Conservation (phyloP, 306 rosid species). For the Gillenia trifoliata region DNA sequence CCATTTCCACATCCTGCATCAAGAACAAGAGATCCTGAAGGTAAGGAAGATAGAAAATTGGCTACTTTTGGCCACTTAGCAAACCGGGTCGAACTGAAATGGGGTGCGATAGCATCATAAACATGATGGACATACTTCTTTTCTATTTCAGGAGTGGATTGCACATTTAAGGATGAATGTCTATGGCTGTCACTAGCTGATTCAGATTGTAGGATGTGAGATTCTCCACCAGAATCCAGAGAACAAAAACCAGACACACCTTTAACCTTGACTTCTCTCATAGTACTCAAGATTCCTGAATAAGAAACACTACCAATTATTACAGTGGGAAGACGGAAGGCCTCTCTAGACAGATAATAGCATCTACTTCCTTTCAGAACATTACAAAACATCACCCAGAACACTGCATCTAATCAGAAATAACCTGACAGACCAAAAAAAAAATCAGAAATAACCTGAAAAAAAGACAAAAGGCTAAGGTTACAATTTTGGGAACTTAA, state of each 20-base stretch:
- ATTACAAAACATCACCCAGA: slow-evolving; percentile 28
- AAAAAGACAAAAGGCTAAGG: not conserved
- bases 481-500: not conserved
- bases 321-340: slow-evolving; percentile 23
- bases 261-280: slow-evolving; percentile 54
- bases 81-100: slow-evolving; percentile 80
- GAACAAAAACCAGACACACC: slow-evolving; percentile 28
- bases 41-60: slow-evolving; percentile 61
- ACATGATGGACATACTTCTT: slow-evolving; percentile 82
- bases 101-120: slow-evolving; percentile 95
- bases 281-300: slow-evolving; percentile 31
- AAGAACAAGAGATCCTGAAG: slow-evolving; percentile 65
- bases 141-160: slow-evolving; percentile 85
- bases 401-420: slow-evolving; percentile 13
- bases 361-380: slow-evolving; percentile 31
- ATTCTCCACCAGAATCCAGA: slow-evolving; percentile 31
- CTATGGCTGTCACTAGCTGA: slow-evolving; percentile 18
- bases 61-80: slow-evolving; percentile 98
- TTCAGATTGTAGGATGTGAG: slow-evolving; percentile 28
- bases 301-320: slow-evolving; percentile 11
- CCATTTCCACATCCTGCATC: slow-evolving; percentile 99
- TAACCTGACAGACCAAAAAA: too few species aligned
- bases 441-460: slow-evolving; percentile 35
- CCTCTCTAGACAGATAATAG: slow-evolving; percentile 8
- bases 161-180: slow-evolving; percentile 33